These are phyloP conservation scores for Decorospora gaudefroyi DNA, from an alignment of 2,329 filamentous ascomycete species.

Conservation along the genomic window DNA sequence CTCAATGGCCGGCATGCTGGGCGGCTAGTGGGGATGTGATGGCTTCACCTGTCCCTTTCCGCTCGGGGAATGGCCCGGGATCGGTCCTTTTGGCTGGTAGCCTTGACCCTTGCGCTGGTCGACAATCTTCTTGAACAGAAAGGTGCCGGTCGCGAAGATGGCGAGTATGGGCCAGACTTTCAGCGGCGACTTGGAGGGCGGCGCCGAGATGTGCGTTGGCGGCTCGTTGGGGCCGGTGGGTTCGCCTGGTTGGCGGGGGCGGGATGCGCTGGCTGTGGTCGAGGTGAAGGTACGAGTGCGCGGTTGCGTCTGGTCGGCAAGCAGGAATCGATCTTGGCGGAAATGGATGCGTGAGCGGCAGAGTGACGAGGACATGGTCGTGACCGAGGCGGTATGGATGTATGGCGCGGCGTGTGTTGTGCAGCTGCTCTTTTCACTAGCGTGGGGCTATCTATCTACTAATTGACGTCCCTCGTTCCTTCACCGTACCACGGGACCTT, in stretches of 20 bases:
- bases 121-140: constrained; percentile 54
- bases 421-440: constrained; percentile 25
- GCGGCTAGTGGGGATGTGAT: constrained; percentile 36
- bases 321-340: constrained; percentile 10
- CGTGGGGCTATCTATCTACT: no score
- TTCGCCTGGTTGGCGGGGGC: constrained; percentile 43
- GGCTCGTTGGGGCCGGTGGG: constrained; percentile 48
- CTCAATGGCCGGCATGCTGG: constrained; percentile 47
- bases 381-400: constrained; percentile 31
- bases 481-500: no score
- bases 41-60: constrained; percentile 28
- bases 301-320: no score
- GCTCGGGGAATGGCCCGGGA: constrained; percentile 41
- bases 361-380: constrained; percentile 40
- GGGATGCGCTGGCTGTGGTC: constrained; percentile 30
- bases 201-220: constrained; percentile 36
- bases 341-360: constrained; percentile 18
- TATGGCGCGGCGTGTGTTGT: constrained; percentile 29
- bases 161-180: constrained; percentile 53
- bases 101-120: constrained; percentile 50
- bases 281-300: constrained; percentile 33
- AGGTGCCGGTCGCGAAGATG: constrained; percentile 54
- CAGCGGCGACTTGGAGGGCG: constrained; percentile 48
- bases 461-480: no score
- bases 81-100: constrained; percentile 36